These are phyloP conservation scores for Phaeosphaeriaceae sp. DNA, from an alignment of 2,329 filamentous ascomycete species.

Conservation along the genomic window DNA sequence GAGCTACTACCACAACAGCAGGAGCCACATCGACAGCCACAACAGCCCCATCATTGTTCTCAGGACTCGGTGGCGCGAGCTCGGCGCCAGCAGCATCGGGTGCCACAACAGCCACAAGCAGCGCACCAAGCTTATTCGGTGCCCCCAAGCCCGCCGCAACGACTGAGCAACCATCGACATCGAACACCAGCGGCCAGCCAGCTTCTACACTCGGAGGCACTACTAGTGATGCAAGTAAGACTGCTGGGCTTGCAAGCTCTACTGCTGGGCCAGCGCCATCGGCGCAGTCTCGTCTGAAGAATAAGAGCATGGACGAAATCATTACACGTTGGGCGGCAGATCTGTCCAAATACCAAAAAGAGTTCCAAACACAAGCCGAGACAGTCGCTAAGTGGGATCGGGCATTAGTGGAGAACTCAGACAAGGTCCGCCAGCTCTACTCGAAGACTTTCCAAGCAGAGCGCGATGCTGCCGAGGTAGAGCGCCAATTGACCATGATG, in stretches of 20 bases:
- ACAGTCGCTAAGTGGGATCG: constrained; percentile 92
- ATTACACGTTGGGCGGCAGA: constrained; percentile 97
- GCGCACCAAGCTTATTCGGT: constrained; percentile 23
- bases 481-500: constrained; percentile 86
- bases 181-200: constrained; percentile 23
- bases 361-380: constrained; percentile 89
- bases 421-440: constrained; percentile 94
- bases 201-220: constrained; percentile 23
- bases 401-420: constrained; percentile 88
- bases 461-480: constrained; percentile 89
- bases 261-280: constrained; percentile 83
- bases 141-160: constrained; percentile 26
- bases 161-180: constrained; percentile 23
- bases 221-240: constrained; percentile 29
- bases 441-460: constrained; percentile 92
- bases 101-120: constrained; percentile 4
- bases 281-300: constrained; percentile 84
- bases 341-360: constrained; percentile 93
- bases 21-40: constrained; percentile 23
- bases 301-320: constrained; percentile 99
- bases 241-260: constrained; percentile 68
- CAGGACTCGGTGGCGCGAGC: constrained; percentile 23
- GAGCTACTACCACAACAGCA: constrained; percentile 26
- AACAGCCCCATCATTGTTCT: constrained; percentile 27
- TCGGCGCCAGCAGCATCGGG: constrained; percentile 27